These are phyloP conservation scores for Stagonosporopsis cucurbitacearum DNA, from an alignment of 2,329 filamentous ascomycete species.

Conservation along the genomic window DNA sequence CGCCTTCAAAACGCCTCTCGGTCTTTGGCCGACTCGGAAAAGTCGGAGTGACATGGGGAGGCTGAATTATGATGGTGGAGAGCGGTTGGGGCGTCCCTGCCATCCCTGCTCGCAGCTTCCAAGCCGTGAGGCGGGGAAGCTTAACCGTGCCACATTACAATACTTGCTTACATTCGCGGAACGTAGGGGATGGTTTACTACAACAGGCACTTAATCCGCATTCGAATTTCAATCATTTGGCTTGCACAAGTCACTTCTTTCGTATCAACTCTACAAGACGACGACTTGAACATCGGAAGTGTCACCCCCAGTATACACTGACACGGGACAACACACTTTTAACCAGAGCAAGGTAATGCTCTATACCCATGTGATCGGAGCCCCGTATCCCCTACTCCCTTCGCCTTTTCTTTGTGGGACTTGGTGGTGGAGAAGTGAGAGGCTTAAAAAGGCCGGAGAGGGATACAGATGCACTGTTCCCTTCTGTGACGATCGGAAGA, in stretches of 20 bases:
- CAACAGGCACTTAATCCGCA: conserved; percentile 21
- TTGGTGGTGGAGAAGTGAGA: background rate
- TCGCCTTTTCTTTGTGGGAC: conserved; percentile 6
- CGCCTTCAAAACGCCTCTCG: conserved; percentile 28
- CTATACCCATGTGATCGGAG: too few species aligned
- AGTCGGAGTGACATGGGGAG: conserved; percentile 21
- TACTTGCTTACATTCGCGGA: conserved; percentile 10
- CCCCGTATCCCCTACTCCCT: conserved; percentile 7
- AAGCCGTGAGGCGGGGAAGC: conserved; percentile 30
- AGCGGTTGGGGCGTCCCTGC: conserved; percentile 29
- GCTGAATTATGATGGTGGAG: conserved; percentile 31
- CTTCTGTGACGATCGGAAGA: background rate
- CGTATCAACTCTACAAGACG: background rate
- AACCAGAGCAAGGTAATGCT: background rate
- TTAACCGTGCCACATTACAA: conserved; percentile 28
- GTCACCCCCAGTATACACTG: background rate
- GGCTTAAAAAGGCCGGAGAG: background rate
- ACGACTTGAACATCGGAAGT: background rate
- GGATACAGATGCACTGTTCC: background rate
- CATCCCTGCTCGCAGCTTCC: conserved; percentile 25
- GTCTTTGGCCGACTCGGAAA: conserved; percentile 24
- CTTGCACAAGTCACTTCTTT: conserved; percentile 6
- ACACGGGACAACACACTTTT: background rate
- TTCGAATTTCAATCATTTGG: conserved; percentile 4
- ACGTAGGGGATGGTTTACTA: conserved; percentile 25